Conservation (phyloP, 2,329 filamentous ascomycete genomes). For the Calonectria multiphialidica region DNA sequence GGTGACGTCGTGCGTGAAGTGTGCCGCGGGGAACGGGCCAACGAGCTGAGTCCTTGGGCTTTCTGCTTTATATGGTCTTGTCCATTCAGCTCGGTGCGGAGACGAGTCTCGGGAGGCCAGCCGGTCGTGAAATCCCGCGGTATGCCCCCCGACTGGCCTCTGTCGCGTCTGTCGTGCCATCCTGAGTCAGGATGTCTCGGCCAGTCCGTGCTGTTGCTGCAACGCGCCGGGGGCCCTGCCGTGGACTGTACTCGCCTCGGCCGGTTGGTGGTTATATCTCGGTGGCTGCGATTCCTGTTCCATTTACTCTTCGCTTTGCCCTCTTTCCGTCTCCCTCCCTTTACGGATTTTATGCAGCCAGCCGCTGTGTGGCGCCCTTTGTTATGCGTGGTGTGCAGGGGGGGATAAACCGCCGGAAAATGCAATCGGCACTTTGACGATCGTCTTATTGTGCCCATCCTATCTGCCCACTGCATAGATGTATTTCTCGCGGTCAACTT, state of each 20-base stretch:
- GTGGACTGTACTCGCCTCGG: not conserved
- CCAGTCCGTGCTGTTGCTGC: not conserved
- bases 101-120: not conserved
- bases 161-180: not conserved
- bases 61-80: not conserved
- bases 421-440: not conserved
- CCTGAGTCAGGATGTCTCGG: not conserved
- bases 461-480: not conserved
- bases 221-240: not conserved
- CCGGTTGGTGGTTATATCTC: not conserved
- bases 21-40: not conserved
- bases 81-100: not conserved
- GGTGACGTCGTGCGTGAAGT: not conserved
- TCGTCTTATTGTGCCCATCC: not conserved
- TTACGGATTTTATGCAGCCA: not conserved
- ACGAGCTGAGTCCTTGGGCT: not conserved
- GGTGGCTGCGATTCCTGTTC: not conserved
- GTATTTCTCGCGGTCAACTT: not conserved
- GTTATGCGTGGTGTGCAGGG: not conserved
- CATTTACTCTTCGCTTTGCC: not conserved
- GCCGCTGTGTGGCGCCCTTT: not conserved
- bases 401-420: not conserved
- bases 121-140: not conserved
- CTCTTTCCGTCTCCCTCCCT: not conserved
- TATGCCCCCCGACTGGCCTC: not conserved